These are phyloP conservation scores for Phytophthora pinifolia DNA, from an alignment of 352 stramenopile genomes.

Conservation along the genomic window DNA sequence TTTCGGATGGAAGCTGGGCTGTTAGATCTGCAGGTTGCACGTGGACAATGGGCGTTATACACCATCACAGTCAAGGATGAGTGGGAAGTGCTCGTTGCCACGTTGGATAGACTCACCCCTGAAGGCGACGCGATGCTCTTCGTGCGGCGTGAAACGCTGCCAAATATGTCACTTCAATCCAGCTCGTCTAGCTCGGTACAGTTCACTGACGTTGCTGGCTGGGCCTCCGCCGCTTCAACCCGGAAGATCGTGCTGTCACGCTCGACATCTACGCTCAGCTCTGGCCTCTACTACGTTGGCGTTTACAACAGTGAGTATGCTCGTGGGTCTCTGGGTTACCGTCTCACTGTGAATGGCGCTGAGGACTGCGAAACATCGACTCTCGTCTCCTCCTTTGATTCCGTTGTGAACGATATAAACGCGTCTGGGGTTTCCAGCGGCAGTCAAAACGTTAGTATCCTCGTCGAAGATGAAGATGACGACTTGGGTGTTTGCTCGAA, in stretches of 20 bases:
- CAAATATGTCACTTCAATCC: constrained; percentile 22
- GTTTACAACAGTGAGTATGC: constrained; percentile 78
- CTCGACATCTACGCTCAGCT: constrained; percentile 63
- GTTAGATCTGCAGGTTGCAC: constrained; percentile 44
- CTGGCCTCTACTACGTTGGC: constrained; percentile 73
- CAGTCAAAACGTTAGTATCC: constrained; percentile 2
- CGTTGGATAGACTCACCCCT: constrained; percentile 31
- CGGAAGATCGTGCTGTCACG: constrained; percentile 63
- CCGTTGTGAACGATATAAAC: constrained; percentile 13
- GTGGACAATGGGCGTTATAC: constrained; percentile 62
- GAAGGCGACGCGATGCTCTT: constrained; percentile 79
- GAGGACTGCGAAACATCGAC: constrained; percentile 35
- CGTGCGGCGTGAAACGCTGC: constrained; percentile 64
- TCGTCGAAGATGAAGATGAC: background rate
- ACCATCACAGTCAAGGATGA: constrained; percentile 54
- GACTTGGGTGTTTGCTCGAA: constrained; percentile 47
- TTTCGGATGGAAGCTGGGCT: constrained; percentile 45
- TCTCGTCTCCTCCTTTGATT: constrained; percentile 15
- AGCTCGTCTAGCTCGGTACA: constrained; percentile 46
- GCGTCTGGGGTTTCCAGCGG: constrained; percentile 5
- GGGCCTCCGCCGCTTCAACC: constrained; percentile 35
- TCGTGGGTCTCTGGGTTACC: constrained; percentile 43
- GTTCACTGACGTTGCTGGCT: constrained; percentile 52
- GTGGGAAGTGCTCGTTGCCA: constrained; percentile 62
- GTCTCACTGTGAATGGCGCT: constrained; percentile 55